These are phyloP conservation scores for Xylariaceae sp. DNA, from an alignment of 2,329 filamentous ascomycete species.

Conservation along the genomic window DNA sequence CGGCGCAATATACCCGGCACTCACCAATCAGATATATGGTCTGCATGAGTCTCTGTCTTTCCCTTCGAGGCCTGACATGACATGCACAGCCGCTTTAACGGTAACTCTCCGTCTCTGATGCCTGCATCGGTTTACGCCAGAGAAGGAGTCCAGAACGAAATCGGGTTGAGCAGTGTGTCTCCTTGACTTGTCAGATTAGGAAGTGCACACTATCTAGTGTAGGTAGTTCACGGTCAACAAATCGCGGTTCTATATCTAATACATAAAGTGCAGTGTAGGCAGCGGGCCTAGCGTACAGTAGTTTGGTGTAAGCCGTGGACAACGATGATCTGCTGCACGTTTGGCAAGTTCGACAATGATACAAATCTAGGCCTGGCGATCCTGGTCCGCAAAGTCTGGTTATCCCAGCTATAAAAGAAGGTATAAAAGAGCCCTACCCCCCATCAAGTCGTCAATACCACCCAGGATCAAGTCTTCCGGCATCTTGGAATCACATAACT, in stretches of 20 bases:
- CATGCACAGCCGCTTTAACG: background rate
- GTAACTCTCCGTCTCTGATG: background rate
- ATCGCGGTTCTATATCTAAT: no score
- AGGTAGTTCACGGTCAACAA: no score
- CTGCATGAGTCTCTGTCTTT: no score
- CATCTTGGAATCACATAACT: constrained; percentile 9
- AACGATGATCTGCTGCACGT: no score
- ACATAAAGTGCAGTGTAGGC: no score
- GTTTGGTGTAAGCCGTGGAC: no score
- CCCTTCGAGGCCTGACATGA: background rate
- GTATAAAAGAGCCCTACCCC: background rate
- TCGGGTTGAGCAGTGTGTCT: background rate
- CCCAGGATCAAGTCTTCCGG: background rate
- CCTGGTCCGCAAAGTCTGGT: background rate
- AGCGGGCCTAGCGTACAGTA: no score
- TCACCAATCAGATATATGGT: background rate
- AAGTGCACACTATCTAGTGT: no score
- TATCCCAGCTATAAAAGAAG: background rate
- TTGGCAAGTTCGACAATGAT: no score
- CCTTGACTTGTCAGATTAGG: background rate
- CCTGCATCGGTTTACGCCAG: background rate
- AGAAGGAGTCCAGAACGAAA: background rate
- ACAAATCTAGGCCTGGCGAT: background rate
- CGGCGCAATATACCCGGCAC: background rate
- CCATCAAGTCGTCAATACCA: background rate